phyloP scores from a whole-genome alignment of 2,329 filamentous ascomycete genomes.

The Claviceps citrina region DNA sequence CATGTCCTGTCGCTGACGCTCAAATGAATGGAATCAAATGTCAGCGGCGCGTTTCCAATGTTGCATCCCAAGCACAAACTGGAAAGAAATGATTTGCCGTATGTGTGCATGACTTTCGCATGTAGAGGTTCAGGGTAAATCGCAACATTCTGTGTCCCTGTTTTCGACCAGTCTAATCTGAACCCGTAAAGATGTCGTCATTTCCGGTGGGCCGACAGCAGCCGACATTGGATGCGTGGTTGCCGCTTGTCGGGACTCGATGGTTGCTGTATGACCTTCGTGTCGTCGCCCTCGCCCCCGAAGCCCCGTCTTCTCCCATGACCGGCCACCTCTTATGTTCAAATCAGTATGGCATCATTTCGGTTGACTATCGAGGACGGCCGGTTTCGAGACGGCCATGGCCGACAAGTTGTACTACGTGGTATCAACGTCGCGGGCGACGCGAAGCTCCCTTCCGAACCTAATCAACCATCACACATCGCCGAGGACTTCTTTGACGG shows the following conservation, averaged over 20 bases:
- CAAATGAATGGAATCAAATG: too few relatives aligned
- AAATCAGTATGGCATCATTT: slow-evolving; percentile 48
- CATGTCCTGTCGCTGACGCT: not conserved
- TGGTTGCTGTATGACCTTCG: not conserved
- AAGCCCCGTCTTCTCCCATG: too few relatives aligned
- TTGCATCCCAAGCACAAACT: too few relatives aligned
- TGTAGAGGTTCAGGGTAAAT: too few relatives aligned
- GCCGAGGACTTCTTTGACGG: slow-evolving; percentile 75
- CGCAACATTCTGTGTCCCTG: too few relatives aligned
- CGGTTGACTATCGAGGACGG: slow-evolving; percentile 73
- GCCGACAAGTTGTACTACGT: slow-evolving; percentile 74
- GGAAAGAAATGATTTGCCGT: too few relatives aligned
- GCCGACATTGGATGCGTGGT: not conserved
- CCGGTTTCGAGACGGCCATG: slow-evolving; percentile 65
- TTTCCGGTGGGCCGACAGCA: not conserved
- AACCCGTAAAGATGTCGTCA: not conserved
- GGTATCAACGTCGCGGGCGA: slow-evolving; percentile 92
- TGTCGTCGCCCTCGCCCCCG: not conserved
- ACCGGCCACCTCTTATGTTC: too few relatives aligned
- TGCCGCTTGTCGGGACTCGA: not conserved
- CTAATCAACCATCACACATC: slow-evolving; percentile 68
- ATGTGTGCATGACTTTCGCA: too few relatives aligned
- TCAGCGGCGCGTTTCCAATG: not conserved
- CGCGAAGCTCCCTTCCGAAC: slow-evolving; percentile 72
- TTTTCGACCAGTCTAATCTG: too few relatives aligned